phyloP scores from a whole-genome alignment of 1,284 basidiomycete genomes.

The Cutaneotrichosporon sp. region DNA sequence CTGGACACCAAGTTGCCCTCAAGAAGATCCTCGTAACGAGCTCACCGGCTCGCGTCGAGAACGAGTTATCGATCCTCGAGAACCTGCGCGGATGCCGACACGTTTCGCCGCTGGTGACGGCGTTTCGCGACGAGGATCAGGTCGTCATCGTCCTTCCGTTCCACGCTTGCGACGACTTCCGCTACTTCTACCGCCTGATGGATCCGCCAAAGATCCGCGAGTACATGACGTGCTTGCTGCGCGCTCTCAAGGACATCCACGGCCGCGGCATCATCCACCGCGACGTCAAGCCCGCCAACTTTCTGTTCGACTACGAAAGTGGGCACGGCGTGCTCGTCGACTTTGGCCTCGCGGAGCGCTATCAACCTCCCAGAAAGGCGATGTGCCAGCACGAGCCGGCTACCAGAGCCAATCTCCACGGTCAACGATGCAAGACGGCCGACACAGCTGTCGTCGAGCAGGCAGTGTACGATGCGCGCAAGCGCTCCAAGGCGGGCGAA shows the following conservation, averaged over 20 bases:
- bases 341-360: conserved; percentile 82
- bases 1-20: conserved; percentile 74
- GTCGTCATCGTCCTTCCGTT: conserved; percentile 95
- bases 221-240: conserved; percentile 90
- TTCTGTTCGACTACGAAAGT: conserved; percentile 84
- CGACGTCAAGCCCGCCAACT: conserved; percentile 98
- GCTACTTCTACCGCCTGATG: conserved; percentile 56
- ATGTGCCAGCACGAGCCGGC: conserved; percentile 71
- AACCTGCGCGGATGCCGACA: conserved; percentile 71
- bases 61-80: conserved; percentile 92
- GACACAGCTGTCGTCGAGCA: conserved; percentile 49
- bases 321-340: conserved; percentile 87
- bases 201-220: conserved; percentile 62
- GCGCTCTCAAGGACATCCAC: conserved; percentile 86
- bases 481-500: conserved; percentile 53
- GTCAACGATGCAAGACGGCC: conserved; percentile 50
- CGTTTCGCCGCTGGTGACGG: conserved; percentile 88
- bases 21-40: conserved; percentile 98
- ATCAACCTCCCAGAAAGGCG: conserved; percentile 51
- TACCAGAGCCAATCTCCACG: conserved; percentile 65
- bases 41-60: conserved; percentile 85
- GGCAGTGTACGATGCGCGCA: conserved; percentile 64
- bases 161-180: conserved; percentile 87
- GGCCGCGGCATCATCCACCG: conserved; percentile 88
- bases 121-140: conserved; percentile 88